Percentiles rank a stretch among this genome's conserved stretches.
Evolutionary conservation across 2,329 filamentous ascomycete species (phyloP).

Genomic region (Sporothrix variecibatus): DNA sequence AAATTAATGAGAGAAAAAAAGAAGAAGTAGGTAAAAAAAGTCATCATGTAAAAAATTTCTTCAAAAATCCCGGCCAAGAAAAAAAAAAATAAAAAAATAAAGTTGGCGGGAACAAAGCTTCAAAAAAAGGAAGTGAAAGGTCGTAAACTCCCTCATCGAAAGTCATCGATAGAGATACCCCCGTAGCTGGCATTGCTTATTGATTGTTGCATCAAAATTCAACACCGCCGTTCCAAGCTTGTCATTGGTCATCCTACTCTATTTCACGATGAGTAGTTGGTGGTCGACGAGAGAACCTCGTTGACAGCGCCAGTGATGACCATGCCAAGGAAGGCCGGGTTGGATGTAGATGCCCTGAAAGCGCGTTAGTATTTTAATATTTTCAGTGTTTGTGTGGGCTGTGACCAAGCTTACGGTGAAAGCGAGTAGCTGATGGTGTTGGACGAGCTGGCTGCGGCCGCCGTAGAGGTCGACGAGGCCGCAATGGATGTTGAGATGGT

Average conservation of each 20-base stretch:
- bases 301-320: slow-evolving; percentile 30
- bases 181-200: background rate
- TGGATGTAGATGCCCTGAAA: slow-evolving; percentile 20
- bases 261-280: background rate
- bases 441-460: slow-evolving; percentile 15
- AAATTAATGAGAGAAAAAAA: background rate
- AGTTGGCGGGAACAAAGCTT: background rate
- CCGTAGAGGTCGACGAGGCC: slow-evolving; percentile 20
- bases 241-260: background rate
- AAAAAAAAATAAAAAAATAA: background rate
- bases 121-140: background rate
- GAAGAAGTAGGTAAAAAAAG: background rate
- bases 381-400: background rate
- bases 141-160: background rate
- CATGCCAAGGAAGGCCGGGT: slow-evolving; percentile 27
- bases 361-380: background rate
- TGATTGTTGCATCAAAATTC: background rate
- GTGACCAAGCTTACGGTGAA: background rate
- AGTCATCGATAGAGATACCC: background rate
- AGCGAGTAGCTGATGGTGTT: slow-evolving; percentile 9
- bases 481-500: slow-evolving; percentile 22
- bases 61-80: background rate
- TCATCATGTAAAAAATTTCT: background rate
- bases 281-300: slow-evolving; percentile 23
- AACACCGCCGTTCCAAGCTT: background rate